Evolutionary conservation across 2,329 filamentous ascomycete species (phyloP).

Genomic region (Lasiodiplodia citricola): DNA sequence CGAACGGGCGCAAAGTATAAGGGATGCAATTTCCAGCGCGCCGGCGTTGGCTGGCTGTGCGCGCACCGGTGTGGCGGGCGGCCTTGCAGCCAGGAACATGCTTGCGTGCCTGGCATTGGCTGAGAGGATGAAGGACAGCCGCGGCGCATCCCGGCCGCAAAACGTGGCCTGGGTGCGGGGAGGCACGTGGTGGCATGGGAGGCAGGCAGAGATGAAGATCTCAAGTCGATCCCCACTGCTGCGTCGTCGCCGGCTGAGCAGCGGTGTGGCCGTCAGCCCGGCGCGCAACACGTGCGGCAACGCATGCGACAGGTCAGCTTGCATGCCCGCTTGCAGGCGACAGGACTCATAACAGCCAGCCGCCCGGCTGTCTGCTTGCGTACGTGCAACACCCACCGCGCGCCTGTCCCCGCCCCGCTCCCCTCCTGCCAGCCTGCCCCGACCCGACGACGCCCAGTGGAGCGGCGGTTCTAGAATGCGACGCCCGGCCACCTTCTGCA

Average conservation of each 20-base stretch:
- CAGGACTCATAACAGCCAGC: constrained; percentile 13
- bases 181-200: constrained; percentile 25
- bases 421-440: background rate
- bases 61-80: constrained; percentile 16
- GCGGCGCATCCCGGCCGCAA: constrained; percentile 25
- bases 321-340: constrained; percentile 12
- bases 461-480: constrained; percentile 15
- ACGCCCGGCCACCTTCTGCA: background rate
- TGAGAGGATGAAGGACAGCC: background rate
- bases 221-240: constrained; percentile 24
- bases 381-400: constrained; percentile 1
- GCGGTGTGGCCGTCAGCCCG: constrained; percentile 22
- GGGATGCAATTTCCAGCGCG: constrained; percentile 22
- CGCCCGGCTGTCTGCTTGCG: constrained; percentile 9
- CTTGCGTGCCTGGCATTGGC: constrained; percentile 19
- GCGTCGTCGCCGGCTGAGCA: constrained; percentile 7
- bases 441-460: background rate
- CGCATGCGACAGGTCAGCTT: constrained; percentile 20
- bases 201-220: constrained; percentile 26
- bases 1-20: constrained; percentile 17
- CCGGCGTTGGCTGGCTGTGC: constrained; percentile 10
- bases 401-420: background rate
- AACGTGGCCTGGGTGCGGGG: constrained; percentile 25
- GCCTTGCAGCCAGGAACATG: constrained; percentile 25
- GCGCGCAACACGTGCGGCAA: constrained; percentile 5